A percentile compares a stretch with the other conserved stretches of the same genome.
Evolutionary conservation across 2,329 filamentous ascomycete species (phyloP).

Genomic region (Penicillium sclerotigenum): DNA sequence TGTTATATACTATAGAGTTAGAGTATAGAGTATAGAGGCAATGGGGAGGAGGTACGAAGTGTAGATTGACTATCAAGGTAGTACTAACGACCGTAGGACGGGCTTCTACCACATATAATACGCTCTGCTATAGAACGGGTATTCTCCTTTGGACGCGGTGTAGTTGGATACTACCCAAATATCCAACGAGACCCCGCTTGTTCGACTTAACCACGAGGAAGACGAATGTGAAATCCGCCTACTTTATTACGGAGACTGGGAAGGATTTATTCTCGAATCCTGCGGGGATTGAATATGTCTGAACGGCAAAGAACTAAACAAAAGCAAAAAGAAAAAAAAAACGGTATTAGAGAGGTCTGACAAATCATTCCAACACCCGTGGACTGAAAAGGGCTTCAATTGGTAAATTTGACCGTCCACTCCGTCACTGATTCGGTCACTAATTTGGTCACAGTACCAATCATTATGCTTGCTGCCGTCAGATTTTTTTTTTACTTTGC

Average conservation of each 20-base stretch:
- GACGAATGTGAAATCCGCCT: constrained; percentile 16
- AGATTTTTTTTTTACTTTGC: constrained; percentile 13
- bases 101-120: not conserved
- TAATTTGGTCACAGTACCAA: constrained; percentile 18
- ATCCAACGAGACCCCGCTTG: constrained; percentile 17
- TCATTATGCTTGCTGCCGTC: constrained; percentile 18
- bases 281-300: constrained; percentile 9
- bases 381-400: not conserved
- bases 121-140: not conserved
- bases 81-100: not conserved
- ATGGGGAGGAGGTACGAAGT: not conserved
- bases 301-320: constrained; percentile 3
- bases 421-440: constrained; percentile 14
- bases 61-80: not conserved
- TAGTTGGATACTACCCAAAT: constrained; percentile 10
- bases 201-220: constrained; percentile 23
- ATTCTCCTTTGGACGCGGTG: constrained; percentile 13
- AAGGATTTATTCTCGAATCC: constrained; percentile 1
- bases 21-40: not conserved
- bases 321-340: not conserved
- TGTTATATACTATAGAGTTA: no score
- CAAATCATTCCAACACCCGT: constrained; percentile 1
- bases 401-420: not conserved
- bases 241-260: not conserved
- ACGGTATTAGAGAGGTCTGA: not conserved